Base-by-base conservation (phyloP, 2,329 filamentous ascomycete genomes). In the Capronia coronata region DNA sequence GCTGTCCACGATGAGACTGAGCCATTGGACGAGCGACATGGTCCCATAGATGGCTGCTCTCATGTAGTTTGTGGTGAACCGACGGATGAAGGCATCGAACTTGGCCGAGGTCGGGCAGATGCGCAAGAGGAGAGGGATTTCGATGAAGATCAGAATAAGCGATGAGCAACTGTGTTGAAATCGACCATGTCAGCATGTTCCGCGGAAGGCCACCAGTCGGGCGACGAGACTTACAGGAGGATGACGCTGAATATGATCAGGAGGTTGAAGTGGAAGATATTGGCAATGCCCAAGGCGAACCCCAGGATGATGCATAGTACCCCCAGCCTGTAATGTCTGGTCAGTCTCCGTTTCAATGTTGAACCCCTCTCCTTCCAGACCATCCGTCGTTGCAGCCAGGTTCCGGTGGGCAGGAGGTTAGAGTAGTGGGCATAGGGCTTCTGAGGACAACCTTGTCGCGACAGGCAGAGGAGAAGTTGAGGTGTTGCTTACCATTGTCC, bases 11-110 rank as follows among this genome's bases (percentile, higher is more conserved):
- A 86, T 75, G 56, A 90, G 72, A 67, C 87, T 94, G 51, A 94
- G 72, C 80, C 87, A 97, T 70, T 96, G 89, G 39, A 94, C 68
- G 43, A 84, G 65, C 61, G 81, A 86, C 86, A 97, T 91, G 66
- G 80, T 71, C 50, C 72, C 71, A 71, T 98, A 98, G 65, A 94
- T 84, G 50, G 75, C 85, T 16, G 91, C 91, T 70, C 93, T 48
- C 83, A 93, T 94, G 75, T 90, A 97, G 75, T 96, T 97, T 52
- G 90, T 94, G 57, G 88, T 88, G 75, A 98, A 87, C 64, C 80
- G 84, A 70, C 91, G 89, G 69, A 98, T 91, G 67, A 89, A 84
- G 59, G 73, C 75, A 68, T 98, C 93, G 72, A 98, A 98, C 58
- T 79, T 82, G 57, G 83, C 71, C 11, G 91, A 97, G 4, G 93